Evolutionary conservation across 345 rosid genomes (phyloP).

Genomic region (Bruguiera sexangula): DNA sequence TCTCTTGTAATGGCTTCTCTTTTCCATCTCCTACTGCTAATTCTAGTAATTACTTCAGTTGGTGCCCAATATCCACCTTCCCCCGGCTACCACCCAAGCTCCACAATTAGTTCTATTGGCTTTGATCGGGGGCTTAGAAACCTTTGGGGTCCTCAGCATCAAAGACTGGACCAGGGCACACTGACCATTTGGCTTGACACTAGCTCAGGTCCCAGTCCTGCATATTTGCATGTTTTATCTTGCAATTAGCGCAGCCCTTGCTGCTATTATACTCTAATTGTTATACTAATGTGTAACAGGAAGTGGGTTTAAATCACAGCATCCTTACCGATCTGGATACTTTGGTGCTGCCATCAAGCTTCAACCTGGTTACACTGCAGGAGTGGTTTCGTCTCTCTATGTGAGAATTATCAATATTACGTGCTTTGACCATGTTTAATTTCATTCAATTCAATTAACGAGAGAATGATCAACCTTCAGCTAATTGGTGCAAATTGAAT

Average conservation of each 20-base stretch:
- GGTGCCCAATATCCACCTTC: conserved; percentile 61
- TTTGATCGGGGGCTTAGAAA: conserved; percentile 57
- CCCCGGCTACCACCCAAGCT: conserved; percentile 79
- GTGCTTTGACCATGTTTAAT: not conserved
- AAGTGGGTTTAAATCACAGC: conserved; percentile 84
- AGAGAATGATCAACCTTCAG: not conserved
- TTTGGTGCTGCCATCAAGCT: conserved; percentile 81
- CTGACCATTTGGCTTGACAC: conserved; percentile 75
- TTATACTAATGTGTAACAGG: conserved; percentile 41
- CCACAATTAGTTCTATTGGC: conserved; percentile 37
- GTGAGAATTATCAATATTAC: conserved; percentile 31
- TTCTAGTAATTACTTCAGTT: conserved; percentile 21
- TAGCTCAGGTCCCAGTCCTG: conserved; percentile 42
- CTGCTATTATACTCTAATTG: not conserved
- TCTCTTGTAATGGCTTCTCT: conserved; percentile 40
- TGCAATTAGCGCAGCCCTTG: not conserved
- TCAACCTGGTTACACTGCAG: conserved; percentile 90
- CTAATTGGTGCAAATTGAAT: not conserved
- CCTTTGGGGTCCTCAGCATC: conserved; percentile 89
- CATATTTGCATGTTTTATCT: not conserved
- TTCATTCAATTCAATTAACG: not conserved
- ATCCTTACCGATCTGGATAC: conserved; percentile 66
- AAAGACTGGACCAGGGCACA: conserved; percentile 50
- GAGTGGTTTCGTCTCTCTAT: conserved; percentile 78
- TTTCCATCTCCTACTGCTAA: conserved; percentile 22